These are phyloP conservation scores for Torulaspora delbrueckii DNA, from an alignment of 805 yeast species.

Conservation along the genomic window DNA sequence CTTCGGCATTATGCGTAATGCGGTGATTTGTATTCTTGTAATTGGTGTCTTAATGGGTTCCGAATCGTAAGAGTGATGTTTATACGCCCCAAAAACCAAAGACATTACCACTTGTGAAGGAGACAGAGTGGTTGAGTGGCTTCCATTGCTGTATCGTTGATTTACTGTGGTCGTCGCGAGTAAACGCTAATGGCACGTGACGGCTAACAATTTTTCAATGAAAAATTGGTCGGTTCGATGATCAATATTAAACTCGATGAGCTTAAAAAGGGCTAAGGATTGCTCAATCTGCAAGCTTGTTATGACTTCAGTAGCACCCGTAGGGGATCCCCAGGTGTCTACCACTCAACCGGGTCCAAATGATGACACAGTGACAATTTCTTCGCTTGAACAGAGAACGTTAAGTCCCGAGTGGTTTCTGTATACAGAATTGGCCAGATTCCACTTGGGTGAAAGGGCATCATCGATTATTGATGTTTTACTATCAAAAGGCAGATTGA, in stretches of 20 bases:
- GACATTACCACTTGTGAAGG: too few relatives aligned
- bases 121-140: background rate
- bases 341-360: background rate
- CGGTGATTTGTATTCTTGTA: too few relatives aligned
- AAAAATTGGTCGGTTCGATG: background rate
- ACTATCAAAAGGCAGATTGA: slow-evolving; percentile 62
- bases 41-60: too few relatives aligned
- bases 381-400: slow-evolving; percentile 41
- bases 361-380: slow-evolving; percentile 11
- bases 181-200: background rate
- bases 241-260: background rate
- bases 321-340: background rate
- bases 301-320: slow-evolving; percentile 4
- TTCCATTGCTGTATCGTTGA: background rate
- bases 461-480: slow-evolving; percentile 55
- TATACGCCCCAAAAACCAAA: too few relatives aligned
- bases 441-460: slow-evolving; percentile 69
- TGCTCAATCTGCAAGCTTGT: background rate
- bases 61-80: too few relatives aligned
- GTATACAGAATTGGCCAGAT: slow-evolving; percentile 48
- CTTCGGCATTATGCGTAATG: background rate
- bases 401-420: slow-evolving; percentile 61
- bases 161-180: too few relatives aligned
- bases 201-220: background rate
- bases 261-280: background rate